Conservation (phyloP, 108 stramenopile species). For the Nitzschia inconspicua region DNA sequence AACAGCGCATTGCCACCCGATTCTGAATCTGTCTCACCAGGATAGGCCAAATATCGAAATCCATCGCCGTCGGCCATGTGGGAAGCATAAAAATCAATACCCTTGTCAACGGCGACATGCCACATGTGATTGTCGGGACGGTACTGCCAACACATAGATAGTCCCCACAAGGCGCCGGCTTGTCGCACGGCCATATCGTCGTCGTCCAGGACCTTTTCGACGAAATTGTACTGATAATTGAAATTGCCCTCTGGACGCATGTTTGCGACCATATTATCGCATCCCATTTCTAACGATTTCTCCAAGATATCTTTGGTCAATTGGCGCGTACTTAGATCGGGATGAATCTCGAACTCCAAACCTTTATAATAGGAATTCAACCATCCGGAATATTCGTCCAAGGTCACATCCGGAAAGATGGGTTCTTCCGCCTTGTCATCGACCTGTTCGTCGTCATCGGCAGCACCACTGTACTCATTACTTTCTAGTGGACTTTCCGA, state of each 20-base stretch:
- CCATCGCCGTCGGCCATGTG: slow-evolving; percentile 2
- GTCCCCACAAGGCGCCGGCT: slow-evolving; percentile 21
- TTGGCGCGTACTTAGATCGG: background rate
- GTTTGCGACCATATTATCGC: slow-evolving; percentile 10
- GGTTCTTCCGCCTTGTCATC: no score
- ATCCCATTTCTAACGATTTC: slow-evolving; percentile 13
- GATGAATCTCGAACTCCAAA: background rate
- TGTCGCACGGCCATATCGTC: slow-evolving; percentile 15
- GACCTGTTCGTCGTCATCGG: background rate
- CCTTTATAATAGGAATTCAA: background rate
- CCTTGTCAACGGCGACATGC: slow-evolving; percentile 2
- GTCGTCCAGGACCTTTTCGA: background rate
- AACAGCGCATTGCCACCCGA: slow-evolving; percentile 22
- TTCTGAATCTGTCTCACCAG: background rate
- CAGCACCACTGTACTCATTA: background rate
- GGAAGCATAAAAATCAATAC: slow-evolving; percentile 1
- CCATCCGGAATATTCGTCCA: background rate
- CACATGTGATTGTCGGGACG: background rate
- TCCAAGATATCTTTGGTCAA: background rate
- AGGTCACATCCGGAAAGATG: background rate
- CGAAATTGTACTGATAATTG: slow-evolving; percentile 26
- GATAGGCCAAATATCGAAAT: slow-evolving; percentile 1
- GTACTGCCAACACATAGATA: slow-evolving; percentile 4
- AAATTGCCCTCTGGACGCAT: slow-evolving; percentile 9
- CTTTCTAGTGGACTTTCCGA: no score